Base-by-base conservation (phyloP, 257 asterid genomes). In the Cinchona pubescens region DNA sequence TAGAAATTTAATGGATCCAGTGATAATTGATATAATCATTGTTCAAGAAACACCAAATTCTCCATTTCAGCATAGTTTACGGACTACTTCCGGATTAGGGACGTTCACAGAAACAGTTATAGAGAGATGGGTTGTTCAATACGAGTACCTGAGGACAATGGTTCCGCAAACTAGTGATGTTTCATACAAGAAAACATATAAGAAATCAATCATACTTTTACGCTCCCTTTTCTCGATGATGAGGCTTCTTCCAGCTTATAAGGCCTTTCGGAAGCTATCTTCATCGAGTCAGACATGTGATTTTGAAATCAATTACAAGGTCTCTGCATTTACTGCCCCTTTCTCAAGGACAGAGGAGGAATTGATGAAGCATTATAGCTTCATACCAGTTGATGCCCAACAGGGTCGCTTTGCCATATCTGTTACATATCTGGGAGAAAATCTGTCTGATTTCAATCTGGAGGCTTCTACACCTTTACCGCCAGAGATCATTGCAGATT, bases 71-170 rank as follows among this genome's bases (percentile, higher is more conserved):
- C 85, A 80, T 70, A 74, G 71, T 75, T 75, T 79, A 7, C 79
- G 75, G 38, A 40, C 74, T 59, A 9, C 82, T 75, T 80, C 76
- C 23, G 86, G 87, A 4, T 58, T 83, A 14, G 96, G 89, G 68
- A 68, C 82, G 77, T 71, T 75, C 43, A 78, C 59, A 6, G 97
- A 92, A 80, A 92, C 97, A 1, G 92, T 91, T 32, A 79, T 90
- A 65, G 99, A 95, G 90, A 90, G 99, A 79, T 95, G 98, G 99
- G 79, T 81, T 45, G 97, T 95, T 70, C 98, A 92, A 72, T 90
- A 87, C 58, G 97, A 90, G 89, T 40, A 83, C 79, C 79, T 79
- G 38, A 89, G 91, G 84, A 69, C 89, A 23, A 51, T 79, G 82
- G 60, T 81, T 80, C 89, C 96, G 81, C 98, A 86, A 82, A 73